Evolutionary conservation across 148 eudicot species (phyloP).

Genomic region (Nepenthes gracilis): DNA sequence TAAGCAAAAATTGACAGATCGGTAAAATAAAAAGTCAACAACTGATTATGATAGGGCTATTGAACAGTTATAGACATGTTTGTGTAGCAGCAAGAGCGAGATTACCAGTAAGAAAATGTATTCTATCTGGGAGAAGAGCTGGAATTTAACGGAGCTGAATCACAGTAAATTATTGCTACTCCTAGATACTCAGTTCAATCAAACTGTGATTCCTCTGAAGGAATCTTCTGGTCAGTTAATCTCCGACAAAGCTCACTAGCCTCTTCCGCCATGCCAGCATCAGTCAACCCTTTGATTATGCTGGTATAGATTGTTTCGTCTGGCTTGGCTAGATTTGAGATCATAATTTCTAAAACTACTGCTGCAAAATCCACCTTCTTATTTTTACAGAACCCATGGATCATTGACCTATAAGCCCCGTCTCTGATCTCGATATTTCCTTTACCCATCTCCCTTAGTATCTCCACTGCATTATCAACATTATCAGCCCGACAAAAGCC

Average conservation of each 20-base stretch:
- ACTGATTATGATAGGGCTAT: too few species aligned
- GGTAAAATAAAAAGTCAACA: too few species aligned
- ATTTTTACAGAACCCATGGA: constrained; percentile 43
- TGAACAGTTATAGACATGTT: too few species aligned
- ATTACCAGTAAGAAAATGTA: too few species aligned
- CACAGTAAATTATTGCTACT: not conserved
- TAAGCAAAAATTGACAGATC: too few species aligned
- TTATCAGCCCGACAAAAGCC: constrained; percentile 52
- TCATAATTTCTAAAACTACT: constrained; percentile 48
- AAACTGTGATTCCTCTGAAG: constrained; percentile 11
- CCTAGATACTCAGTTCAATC: constrained; percentile 2
- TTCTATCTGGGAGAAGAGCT: too few species aligned
- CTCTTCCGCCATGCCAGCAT: constrained; percentile 53
- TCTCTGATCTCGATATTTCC: constrained; percentile 34
- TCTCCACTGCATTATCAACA: constrained; percentile 47
- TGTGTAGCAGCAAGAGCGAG: too few species aligned
- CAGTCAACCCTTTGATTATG: constrained; percentile 40
- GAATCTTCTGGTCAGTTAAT: constrained; percentile 36
- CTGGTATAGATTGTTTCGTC: constrained; percentile 22
- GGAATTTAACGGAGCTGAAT: too few species aligned
- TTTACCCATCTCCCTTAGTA: constrained; percentile 45
- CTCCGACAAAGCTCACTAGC: constrained; percentile 35
- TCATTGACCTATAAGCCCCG: constrained; percentile 32
- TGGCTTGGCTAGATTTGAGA: constrained; percentile 21
- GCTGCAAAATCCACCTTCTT: constrained; percentile 50